Conservation (phyloP, 106 monocot species). For the Dioscorea alata region DNA sequence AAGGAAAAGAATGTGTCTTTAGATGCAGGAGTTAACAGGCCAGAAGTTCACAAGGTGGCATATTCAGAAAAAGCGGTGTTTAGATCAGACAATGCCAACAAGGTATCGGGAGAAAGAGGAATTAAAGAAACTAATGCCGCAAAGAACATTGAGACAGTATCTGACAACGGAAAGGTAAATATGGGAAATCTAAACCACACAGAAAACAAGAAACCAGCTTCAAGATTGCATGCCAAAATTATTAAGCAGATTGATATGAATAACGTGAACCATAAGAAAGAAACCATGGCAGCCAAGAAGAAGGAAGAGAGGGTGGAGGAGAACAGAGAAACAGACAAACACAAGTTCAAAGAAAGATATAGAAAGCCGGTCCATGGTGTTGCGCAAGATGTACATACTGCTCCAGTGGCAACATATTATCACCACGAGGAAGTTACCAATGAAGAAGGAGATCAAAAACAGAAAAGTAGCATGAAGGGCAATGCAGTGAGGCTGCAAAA, state of each 20-base stretch:
- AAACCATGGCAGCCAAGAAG: slow-evolving; percentile 12
- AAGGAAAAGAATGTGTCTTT: background rate
- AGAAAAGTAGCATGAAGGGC: background rate
- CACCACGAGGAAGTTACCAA: slow-evolving; percentile 4
- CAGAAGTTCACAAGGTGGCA: background rate
- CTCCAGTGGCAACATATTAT: background rate
- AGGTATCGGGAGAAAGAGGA: slow-evolving; percentile 4
- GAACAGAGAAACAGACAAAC: slow-evolving; percentile 1
- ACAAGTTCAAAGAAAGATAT: slow-evolving; percentile 3
- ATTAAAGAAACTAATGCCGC: background rate
- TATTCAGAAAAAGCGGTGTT: background rate
- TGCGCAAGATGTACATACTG: background rate
- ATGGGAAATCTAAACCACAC: background rate
- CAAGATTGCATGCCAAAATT: background rate
- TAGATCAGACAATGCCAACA: slow-evolving; percentile 5
- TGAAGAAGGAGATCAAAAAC: slow-evolving; percentile 5
- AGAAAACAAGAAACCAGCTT: slow-evolving; percentile 1
- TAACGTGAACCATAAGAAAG: slow-evolving; percentile 6
- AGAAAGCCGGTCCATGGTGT: background rate
- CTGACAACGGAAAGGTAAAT: slow-evolving; percentile 13
- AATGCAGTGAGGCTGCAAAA: slow-evolving; percentile 4
- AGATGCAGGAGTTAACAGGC: slow-evolving; percentile 1
- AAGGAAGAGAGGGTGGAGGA: background rate
- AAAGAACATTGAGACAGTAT: background rate
- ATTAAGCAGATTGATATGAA: slow-evolving; percentile 4